Evolutionary conservation across 192 early-diverging fungal genomes (phyloP), one percentile per base, ranked within the genome.

Genomic region (Haplosporangium gracile): DNA sequence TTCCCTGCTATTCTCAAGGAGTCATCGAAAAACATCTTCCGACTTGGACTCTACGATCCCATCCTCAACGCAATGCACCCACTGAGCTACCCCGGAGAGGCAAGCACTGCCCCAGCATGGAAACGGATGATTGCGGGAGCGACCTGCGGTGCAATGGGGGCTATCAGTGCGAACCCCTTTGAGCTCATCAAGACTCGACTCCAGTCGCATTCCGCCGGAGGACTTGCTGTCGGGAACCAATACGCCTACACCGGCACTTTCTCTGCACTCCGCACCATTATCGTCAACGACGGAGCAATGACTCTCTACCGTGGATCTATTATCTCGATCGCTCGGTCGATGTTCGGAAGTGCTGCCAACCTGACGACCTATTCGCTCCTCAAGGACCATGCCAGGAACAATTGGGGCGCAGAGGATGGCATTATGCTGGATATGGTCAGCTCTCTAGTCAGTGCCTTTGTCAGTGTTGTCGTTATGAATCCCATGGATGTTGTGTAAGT

Each of bases 61-160:
- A 91, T 95, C 60, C 89, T 95, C 85, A 81, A 83, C 29, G 53
- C 92, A 7, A 79, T 95, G 68, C 95, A 95, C 81, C 91, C 88
- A 24, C 69, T 78, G 39, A 81, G 34, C 73, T 76, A 89, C 72
- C 79, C 77, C 70, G 55, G 92, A 86, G 47, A 88, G 79, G 68
- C 79, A 68, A 83, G 82, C 74, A 79, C 89, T 26, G 90, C 93
- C 4, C 95, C 95, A 6, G 92, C 90, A 24, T 95, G 94, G 94
- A 95, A 95, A 87, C 89, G 94, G n/a, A 93, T 95, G 89, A 76
- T 95, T 78, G 93, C 94, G 0, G 95, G 95, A 40, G 91, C 93
- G 0, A 83, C 94, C 16, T 95, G 94, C 72, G 95, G 95, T 47
- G 93, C 94, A 36, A 93, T 95, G 92, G 95, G 95, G 18, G 95